A percentile compares a stretch with the other conserved stretches of the same genome.
Evolutionary conservation across 2,329 filamentous ascomycete genomes (phyloP).

Genomic region (Venturia pyrina): DNA sequence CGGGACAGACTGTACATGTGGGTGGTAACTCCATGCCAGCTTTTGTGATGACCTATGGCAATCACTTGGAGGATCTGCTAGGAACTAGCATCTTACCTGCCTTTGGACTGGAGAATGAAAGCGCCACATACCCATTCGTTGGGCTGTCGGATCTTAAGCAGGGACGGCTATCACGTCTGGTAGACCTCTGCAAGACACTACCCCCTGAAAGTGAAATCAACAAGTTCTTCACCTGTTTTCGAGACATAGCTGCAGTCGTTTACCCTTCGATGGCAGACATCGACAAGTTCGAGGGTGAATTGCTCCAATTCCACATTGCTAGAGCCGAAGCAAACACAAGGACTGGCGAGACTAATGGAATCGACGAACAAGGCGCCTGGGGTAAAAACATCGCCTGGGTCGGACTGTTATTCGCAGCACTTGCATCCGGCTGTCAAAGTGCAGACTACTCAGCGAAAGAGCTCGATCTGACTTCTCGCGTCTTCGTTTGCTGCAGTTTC

Average conservation of each 20-base stretch:
- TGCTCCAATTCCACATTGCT: slow-evolving; percentile 44
- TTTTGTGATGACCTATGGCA: slow-evolving; percentile 43
- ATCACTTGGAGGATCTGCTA: slow-evolving; percentile 37
- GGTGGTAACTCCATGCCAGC: slow-evolving; percentile 53
- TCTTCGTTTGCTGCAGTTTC: slow-evolving; percentile 55
- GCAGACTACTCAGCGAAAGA: slow-evolving; percentile 48
- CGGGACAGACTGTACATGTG: slow-evolving; percentile 51
- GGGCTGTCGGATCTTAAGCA: slow-evolving; percentile 53
- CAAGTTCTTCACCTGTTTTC: slow-evolving; percentile 37
- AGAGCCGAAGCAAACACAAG: slow-evolving; percentile 28
- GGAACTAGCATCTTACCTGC: slow-evolving; percentile 53
- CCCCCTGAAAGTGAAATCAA: slow-evolving; percentile 49
- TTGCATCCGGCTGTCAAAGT: slow-evolving; percentile 54
- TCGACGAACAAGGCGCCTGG: slow-evolving; percentile 46
- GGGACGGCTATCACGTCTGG: slow-evolving; percentile 46
- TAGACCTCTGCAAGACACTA: slow-evolving; percentile 48
- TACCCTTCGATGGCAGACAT: slow-evolving; percentile 52
- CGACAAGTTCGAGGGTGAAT: slow-evolving; percentile 42
- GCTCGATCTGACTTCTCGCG: slow-evolving; percentile 52
- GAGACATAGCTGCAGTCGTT: slow-evolving; percentile 48
- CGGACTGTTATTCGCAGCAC: slow-evolving; percentile 49
- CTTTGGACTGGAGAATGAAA: slow-evolving; percentile 54
- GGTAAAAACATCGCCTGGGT: slow-evolving; percentile 50
- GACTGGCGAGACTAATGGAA: slow-evolving; percentile 22
- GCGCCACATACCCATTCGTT: slow-evolving; percentile 55